Conservation (phyloP, 177 flowering plant genomes). For the Tripterygium wilfordii region DNA sequence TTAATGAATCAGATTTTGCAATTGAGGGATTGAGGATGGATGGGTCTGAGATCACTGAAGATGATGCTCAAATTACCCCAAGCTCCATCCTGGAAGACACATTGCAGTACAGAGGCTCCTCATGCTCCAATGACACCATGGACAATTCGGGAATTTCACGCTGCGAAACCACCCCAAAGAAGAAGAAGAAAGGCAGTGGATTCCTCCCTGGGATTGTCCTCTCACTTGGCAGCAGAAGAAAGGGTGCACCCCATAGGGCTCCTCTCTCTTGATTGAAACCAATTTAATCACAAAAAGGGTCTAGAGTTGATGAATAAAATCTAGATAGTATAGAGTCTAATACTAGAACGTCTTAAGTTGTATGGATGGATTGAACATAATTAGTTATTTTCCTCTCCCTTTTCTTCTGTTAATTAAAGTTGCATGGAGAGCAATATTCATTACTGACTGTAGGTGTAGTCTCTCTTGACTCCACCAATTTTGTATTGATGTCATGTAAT, state of each 20-base stretch:
- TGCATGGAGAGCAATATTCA: no score
- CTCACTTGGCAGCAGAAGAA: conserved; percentile 56
- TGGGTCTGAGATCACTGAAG: conserved; percentile 27
- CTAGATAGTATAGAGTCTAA: no score
- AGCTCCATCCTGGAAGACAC: conserved; percentile 40
- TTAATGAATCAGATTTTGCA: conserved; percentile 53
- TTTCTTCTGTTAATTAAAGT: no score
- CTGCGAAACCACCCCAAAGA: conserved; percentile 18
- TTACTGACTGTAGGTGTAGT: no score
- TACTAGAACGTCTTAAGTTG: no score
- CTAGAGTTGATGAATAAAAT: no score
- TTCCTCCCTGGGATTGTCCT: conserved; percentile 40
- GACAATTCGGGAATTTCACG: conserved; percentile 23
- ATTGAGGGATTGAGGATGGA: conserved; percentile 62
- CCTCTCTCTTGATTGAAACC: conserved; percentile 50
- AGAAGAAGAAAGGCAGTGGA: conserved; percentile 34
- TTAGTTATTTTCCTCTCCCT: no score
- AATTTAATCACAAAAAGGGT: no score
- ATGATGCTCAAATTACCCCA: conserved; percentile 39
- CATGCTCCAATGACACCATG: conserved; percentile 29
- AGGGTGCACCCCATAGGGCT: conserved; percentile 86
- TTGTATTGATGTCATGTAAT: no score
- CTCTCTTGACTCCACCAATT: no score
- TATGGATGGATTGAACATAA: no score
- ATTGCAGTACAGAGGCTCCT: conserved; percentile 29